Percentiles rank a stretch among this genome's conserved stretches.
Evolutionary conservation across 768 basidiomycete species (phyloP).

Genomic region (Suillus discolor): DNA sequence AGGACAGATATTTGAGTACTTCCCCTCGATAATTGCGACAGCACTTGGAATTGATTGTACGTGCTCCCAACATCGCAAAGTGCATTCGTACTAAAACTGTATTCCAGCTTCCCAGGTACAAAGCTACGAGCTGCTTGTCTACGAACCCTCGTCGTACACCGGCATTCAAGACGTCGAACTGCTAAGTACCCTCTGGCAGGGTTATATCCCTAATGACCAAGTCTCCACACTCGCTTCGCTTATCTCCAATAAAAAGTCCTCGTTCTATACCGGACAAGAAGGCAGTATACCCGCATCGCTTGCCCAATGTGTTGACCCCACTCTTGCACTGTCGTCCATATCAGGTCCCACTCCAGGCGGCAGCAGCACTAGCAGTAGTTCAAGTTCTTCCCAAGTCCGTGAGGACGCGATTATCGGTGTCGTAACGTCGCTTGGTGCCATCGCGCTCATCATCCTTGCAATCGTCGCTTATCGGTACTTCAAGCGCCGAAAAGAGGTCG

Average conservation of each 20-base stretch:
- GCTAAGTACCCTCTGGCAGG: conserved; percentile 73
- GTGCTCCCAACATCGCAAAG: conserved; percentile 21
- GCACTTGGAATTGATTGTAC: conserved; percentile 48
- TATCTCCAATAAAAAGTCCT: conserved; percentile 61
- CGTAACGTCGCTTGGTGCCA: conserved; percentile 77
- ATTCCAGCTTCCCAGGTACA: conserved; percentile 37
- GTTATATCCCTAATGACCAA: conserved; percentile 58
- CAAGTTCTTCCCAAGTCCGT: conserved; percentile 43
- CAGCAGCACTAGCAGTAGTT: conserved; percentile 21
- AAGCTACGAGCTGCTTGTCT: conserved; percentile 68
- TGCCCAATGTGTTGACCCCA: conserved; percentile 69
- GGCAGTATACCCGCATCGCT: conserved; percentile 52
- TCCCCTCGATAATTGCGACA: conserved; percentile 53
- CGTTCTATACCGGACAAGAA: conserved; percentile 60
- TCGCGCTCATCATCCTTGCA: conserved; percentile 70
- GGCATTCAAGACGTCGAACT: conserved; percentile 45
- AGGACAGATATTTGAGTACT: conserved; percentile 77
- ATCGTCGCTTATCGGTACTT: conserved; percentile 73
- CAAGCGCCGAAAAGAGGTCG: conserved; percentile 66
- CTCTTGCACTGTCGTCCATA: conserved; percentile 58
- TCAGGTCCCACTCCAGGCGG: conserved; percentile 38
- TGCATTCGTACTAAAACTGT: conserved; percentile 36
- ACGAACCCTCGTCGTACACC: conserved; percentile 59
- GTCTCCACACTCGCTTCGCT: conserved; percentile 66
- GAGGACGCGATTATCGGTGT: conserved; percentile 93